Conservation (phyloP, 2,329 filamentous ascomycete species). For the Penicillium sp. region DNA sequence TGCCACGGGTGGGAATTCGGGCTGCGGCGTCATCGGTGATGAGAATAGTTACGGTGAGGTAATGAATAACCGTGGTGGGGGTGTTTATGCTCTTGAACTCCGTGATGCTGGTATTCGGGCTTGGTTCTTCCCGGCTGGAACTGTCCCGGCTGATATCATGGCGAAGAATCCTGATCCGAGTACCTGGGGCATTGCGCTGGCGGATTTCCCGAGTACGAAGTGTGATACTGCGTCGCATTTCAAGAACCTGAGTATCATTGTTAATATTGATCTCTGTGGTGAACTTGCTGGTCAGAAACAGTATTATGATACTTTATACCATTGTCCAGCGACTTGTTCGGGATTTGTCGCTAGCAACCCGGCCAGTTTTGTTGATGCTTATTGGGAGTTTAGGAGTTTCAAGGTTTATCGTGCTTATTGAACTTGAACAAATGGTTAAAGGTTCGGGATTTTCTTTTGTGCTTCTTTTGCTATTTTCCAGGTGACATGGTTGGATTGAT, state of each 20-base stretch:
- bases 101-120: constrained; percentile 59
- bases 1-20: constrained; percentile 52
- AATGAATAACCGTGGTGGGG: constrained; percentile 56
- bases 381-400: constrained; percentile 64
- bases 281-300: constrained; percentile 45
- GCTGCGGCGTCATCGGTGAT: constrained; percentile 54
- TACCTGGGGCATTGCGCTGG: constrained; percentile 60
- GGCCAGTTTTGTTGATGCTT: constrained; percentile 56
- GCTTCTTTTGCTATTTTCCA: not conserved
- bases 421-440: not conserved
- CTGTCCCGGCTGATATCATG: constrained; percentile 54
- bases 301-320: constrained; percentile 34
- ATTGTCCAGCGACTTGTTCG: constrained; percentile 54
- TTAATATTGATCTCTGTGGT: constrained; percentile 65
- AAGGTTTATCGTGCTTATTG: constrained; percentile 52
- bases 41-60: constrained; percentile 49
- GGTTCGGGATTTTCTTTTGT: not conserved
- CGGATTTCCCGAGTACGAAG: constrained; percentile 63
- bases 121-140: constrained; percentile 57
- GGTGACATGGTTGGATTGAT: not conserved
- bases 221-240: constrained; percentile 62
- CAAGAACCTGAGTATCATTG: constrained; percentile 63
- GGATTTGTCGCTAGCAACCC: constrained; percentile 59
- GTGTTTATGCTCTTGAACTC: constrained; percentile 61
- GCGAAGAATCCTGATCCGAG: constrained; percentile 55